These are phyloP conservation scores for Pseudogymnoascus sp. DNA, from an alignment of 2,329 filamentous ascomycete genomes.

Conservation along the genomic window DNA sequence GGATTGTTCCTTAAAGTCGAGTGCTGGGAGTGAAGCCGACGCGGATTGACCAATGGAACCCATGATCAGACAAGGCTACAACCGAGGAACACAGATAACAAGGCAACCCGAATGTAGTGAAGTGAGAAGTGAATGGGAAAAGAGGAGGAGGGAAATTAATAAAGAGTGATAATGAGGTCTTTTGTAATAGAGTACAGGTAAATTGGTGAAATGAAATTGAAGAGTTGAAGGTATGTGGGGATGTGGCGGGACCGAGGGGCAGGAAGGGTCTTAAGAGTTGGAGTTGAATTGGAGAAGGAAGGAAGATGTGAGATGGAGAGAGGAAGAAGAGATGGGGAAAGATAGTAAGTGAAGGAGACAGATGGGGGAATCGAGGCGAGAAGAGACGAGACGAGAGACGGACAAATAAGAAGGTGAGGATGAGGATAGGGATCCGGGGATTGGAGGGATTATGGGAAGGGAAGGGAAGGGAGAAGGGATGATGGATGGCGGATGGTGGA, in stretches of 20 bases:
- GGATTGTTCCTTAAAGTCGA: slow-evolving; percentile 1
- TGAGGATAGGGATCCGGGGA: slow-evolving; percentile 13
- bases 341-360: slow-evolving; percentile 9
- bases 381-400: slow-evolving; percentile 14
- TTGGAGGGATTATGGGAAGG: slow-evolving; percentile 11
- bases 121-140: slow-evolving; percentile 3
- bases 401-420: slow-evolving; percentile 12
- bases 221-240: neutral
- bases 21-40: slow-evolving; percentile 2
- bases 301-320: neutral
- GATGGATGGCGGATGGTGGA: neutral
- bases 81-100: neutral
- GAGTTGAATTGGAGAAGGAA: slow-evolving; percentile 3
- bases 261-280: neutral
- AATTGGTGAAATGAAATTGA: neutral
- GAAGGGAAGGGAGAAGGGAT: slow-evolving; percentile 9
- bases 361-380: slow-evolving; percentile 4
- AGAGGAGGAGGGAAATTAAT: neutral
- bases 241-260: neutral
- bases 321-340: neutral
- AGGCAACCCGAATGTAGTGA: neutral
- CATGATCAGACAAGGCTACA: slow-evolving; percentile 9
- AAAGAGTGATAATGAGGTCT: neutral
- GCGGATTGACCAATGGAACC: slow-evolving; percentile 12
- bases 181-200: slow-evolving; percentile 10